Evolutionary conservation across 495 filamentous ascomycete genomes (phyloP), one percentile per base, ranked within the genome.

Genomic region (Podospora pseudopauciseta): DNA sequence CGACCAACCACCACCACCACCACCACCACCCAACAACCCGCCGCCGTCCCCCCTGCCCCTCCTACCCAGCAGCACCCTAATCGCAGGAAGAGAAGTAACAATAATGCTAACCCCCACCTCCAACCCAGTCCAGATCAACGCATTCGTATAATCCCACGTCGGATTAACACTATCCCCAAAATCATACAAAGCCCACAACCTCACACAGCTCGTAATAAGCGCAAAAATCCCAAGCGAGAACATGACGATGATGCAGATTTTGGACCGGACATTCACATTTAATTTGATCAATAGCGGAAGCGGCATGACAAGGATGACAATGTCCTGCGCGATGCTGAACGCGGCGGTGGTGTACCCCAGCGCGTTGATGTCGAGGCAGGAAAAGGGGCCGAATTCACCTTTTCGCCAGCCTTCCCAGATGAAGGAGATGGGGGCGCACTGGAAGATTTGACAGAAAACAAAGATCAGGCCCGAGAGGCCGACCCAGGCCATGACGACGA

Each of bases 171-270:
- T 76, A 18, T 69, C 73, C 23, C 74, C 78, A 60, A 80, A 80
- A 55, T 54, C 59, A 53, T 76, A 70, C 4, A 81, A 70, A 11
- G 78, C 71, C 70, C 74, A 64, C 20, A 80, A 73, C 49, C 80
- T 74, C 53, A 78, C 66, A 26, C 78, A 76, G 66, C 78, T 79
- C 34, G 79, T 78, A 56, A 77, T 70, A 4, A 80, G 73, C 67
- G 80, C 77, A 65, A 82, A 80, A 53, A 80, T 73, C 53, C 81
- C 81, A 15, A 84, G 67, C 39, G 74, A 75, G 70, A 84, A 84
- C 80, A 84, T 84, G 67, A 80, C 65, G 13, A 77, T 74, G 63
- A 81, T 77, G 27, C 72, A 75, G 6, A 79, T 26, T 64, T 75
- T 82, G 67, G 78, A 77, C 65, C 72, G 73, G 67, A 67, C 59